Conservation (phyloP, 1,284 basidiomycete species). For the Ustilago lituana region DNA sequence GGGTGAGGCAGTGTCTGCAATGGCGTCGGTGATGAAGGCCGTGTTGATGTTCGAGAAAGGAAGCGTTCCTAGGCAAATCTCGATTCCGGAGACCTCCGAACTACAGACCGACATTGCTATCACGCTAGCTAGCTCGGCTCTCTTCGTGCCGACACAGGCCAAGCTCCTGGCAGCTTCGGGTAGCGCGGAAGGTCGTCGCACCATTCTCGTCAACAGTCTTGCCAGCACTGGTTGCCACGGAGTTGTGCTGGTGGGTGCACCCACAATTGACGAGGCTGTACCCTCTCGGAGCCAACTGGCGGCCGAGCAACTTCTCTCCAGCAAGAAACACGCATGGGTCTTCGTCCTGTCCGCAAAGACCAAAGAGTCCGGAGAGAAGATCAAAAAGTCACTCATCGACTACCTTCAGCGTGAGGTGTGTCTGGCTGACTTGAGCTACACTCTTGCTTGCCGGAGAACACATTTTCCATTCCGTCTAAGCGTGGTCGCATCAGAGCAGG, state of each 20-base stretch:
- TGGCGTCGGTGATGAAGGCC: conserved; percentile 48
- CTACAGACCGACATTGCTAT: conserved; percentile 27
- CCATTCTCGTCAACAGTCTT: conserved; percentile 42
- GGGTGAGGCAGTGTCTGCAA: conserved; percentile 44
- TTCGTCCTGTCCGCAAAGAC: conserved; percentile 45
- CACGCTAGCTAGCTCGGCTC: conserved; percentile 6
- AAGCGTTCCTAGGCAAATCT: conserved; percentile 32
- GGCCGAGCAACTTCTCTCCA: neutral
- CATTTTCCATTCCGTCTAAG: conserved; percentile 38
- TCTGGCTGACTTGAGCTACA: conserved; percentile 41
- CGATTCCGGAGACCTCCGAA: conserved; percentile 12
- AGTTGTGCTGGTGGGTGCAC: conserved; percentile 20
- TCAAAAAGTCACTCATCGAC: conserved; percentile 28
- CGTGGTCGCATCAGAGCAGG: conserved; percentile 29
- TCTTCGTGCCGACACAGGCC: conserved; percentile 27
- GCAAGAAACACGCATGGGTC: conserved; percentile 5
- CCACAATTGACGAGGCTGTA: conserved; percentile 1
- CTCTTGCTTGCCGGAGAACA: conserved; percentile 35
- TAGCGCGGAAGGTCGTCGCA: neutral
- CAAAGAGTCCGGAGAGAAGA: conserved; percentile 26
- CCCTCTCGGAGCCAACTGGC: neutral
- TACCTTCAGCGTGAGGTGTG: conserved; percentile 35
- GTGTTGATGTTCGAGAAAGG: conserved; percentile 37
- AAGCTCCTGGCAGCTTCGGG: conserved; percentile 5
- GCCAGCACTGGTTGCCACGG: conserved; percentile 35